Conservation (phyloP, 2,329 filamentous ascomycete genomes). For the Teratosphaeria pseudoeucalypti region DNA sequence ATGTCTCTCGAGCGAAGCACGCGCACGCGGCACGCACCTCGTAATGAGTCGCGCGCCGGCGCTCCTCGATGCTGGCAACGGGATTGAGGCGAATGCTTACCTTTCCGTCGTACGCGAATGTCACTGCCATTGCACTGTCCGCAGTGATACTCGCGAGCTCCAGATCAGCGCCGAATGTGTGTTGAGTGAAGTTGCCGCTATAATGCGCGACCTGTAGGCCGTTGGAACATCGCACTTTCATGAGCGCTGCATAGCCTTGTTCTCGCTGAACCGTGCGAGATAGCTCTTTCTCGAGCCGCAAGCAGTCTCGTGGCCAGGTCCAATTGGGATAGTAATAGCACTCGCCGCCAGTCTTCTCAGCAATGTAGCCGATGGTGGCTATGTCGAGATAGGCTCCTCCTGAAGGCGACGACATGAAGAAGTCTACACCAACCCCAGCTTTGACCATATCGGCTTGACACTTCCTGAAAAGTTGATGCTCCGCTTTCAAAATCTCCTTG, state of each 20-base stretch:
- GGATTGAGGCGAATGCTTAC: slow-evolving; percentile 13
- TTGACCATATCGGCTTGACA: slow-evolving; percentile 79
- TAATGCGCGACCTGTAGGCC: slow-evolving; percentile 89
- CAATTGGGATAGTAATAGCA: slow-evolving; percentile 97
- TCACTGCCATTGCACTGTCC: slow-evolving; percentile 84
- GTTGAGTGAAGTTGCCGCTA: slow-evolving; percentile 91
- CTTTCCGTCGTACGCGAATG: slow-evolving; percentile 93
- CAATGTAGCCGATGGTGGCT: slow-evolving; percentile 79
- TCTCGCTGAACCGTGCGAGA: slow-evolving; percentile 77
- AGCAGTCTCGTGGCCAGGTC: slow-evolving; percentile 71
- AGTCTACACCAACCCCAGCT: slow-evolving; percentile 77
- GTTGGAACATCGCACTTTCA: slow-evolving; percentile 98
- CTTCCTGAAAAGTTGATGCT: slow-evolving; percentile 81
- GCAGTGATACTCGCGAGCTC: slow-evolving; percentile 88
- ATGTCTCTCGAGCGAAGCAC: not conserved
- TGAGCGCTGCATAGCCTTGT: slow-evolving; percentile 87
- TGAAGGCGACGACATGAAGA: slow-evolving; percentile 85
- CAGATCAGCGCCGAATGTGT: slow-evolving; percentile 87
- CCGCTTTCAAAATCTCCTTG: slow-evolving; percentile 82
- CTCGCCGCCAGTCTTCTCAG: slow-evolving; percentile 85
- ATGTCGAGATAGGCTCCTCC: slow-evolving; percentile 79
- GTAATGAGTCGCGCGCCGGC: slow-evolving; percentile 7
- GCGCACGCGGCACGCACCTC: slow-evolving; percentile 5
- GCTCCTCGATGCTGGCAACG: slow-evolving; percentile 6
- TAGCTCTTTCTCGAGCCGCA: slow-evolving; percentile 76